Conservation (phyloP, 208 protist genomes). For the Leishmania tarentolae region DNA sequence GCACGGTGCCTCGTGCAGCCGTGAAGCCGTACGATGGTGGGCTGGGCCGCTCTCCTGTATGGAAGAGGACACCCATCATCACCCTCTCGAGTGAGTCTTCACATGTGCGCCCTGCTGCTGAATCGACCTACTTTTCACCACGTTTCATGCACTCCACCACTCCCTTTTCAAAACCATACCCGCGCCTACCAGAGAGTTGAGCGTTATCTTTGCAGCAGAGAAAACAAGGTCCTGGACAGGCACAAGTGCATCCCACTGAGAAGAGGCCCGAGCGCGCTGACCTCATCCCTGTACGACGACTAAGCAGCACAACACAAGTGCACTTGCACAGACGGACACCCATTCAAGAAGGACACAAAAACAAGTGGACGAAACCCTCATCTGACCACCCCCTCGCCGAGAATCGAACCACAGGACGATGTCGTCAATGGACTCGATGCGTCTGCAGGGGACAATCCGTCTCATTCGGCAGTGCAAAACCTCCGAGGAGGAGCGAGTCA, state of each 20-base stretch:
- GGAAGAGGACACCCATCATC: neutral
- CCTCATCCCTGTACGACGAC: neutral
- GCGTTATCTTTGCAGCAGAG: neutral
- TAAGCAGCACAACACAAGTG: neutral
- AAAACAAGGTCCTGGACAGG: neutral
- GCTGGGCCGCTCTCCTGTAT: neutral
- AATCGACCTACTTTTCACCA: no score
- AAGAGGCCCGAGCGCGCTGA: neutral
- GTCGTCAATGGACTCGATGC: conserved; percentile 75
- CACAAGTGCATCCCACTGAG: neutral
- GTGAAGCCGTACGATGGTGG: neutral
- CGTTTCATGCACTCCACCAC: neutral
- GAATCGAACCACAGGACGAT: conserved; percentile 17
- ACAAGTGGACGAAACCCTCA: neutral
- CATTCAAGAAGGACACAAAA: neutral
- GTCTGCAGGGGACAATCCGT: conserved; percentile 97
- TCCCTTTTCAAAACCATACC: neutral
- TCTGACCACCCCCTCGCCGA: neutral
- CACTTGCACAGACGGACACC: neutral
- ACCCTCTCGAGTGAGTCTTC: no score
- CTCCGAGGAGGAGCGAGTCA: conserved; percentile 95
- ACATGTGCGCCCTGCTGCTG: neutral
- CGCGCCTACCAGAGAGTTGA: neutral
- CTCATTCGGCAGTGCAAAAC: conserved; percentile 96
- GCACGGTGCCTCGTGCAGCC: no score